These are phyloP conservation scores for Pseudoneurospora amorphoporcata DNA, from an alignment of 495 filamentous ascomycete genomes.

Conservation along the genomic window DNA sequence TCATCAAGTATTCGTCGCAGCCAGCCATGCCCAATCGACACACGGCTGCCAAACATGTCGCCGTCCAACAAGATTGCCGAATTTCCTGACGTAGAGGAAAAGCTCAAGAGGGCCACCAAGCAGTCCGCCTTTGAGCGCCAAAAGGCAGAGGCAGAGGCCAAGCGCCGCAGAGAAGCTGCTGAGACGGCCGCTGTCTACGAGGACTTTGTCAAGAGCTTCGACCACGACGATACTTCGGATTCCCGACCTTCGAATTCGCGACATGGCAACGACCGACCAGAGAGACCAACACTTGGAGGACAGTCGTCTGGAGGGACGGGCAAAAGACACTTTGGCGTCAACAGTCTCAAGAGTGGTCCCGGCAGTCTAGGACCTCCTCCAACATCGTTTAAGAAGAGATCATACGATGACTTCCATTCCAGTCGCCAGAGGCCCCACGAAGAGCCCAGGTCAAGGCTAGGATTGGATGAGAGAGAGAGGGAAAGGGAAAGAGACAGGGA, in stretches of 20 bases:
- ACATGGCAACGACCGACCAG: conserved; percentile 27
- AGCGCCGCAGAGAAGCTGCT: conserved; percentile 73
- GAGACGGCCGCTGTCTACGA: conserved; percentile 86
- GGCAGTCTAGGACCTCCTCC: conserved; percentile 63
- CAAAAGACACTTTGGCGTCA: conserved; percentile 38
- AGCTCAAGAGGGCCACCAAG: conserved; percentile 73
- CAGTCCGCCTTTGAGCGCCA: conserved; percentile 89
- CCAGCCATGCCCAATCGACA: conserved; percentile 10
- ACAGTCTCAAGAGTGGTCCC: conserved; percentile 52
- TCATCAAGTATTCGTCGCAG: neutral
- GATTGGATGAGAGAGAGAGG: conserved; percentile 20
- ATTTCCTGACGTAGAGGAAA: conserved; percentile 78
- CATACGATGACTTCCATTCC: conserved; percentile 27
- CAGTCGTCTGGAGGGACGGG: conserved; percentile 25
- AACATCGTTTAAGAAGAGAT: conserved; percentile 35
- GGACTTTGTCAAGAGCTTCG: conserved; percentile 85
- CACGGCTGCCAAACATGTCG: conserved; percentile 24
- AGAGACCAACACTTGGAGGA: conserved; percentile 19
- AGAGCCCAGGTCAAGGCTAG: conserved; percentile 24
- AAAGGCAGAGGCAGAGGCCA: conserved; percentile 88
- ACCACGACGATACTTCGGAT: conserved; percentile 45
- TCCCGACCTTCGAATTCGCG: conserved; percentile 16
- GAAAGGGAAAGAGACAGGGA: conserved; percentile 4
- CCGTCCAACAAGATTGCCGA: conserved; percentile 35
- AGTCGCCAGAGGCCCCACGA: conserved; percentile 19